Evolutionary conservation across 108 stramenopile species (phyloP), one percentile per base, ranked within the genome.

Genomic region (Nitzschia palea): DNA sequence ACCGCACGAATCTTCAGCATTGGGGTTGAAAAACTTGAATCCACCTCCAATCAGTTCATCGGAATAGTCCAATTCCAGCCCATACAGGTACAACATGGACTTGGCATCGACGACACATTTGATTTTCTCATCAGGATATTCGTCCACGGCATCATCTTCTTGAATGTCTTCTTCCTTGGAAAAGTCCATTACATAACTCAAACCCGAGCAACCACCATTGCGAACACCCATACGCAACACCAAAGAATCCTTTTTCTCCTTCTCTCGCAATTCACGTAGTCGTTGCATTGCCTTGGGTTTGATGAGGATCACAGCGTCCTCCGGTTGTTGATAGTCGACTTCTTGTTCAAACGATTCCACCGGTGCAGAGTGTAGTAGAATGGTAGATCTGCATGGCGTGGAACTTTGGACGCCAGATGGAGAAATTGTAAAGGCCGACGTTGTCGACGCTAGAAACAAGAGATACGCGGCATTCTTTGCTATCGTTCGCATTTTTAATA

Each of bases 1-100:
- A 17, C 97, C 96, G 62, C 97, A 98, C 6, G 81, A 79, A 47
- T 93, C 90, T 76, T 98, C 95, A 0, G 97, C 97, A 79, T 98
- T 98, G n/a, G 97, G 97, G 74, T 98, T 98, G 77, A 87, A 93
- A 73, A 98, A 98, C 67, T 96, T 89, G 76, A 82, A 82, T 34
- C 97, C 97, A 8, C 97, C 97, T 36, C 97, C 97, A 72, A 98
- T 96, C 45, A 98, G 78, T 44, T 95, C 95, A 61, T 91, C 90
- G 30, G 92, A 95, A 76, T 93, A 98, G 79, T 97, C 97, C 56
- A 98, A 80, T 70, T 96, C 90, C 66, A 98, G 72, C 42, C 97
- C 97, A 72, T 90, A 98, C 65, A 98, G 80, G 77, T 96, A 98
- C 43, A 98, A 71, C 73, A 98, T 74, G 30, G 86, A 84, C 79